These are phyloP conservation scores for Naganishia onofrii DNA, from an alignment of 768 basidiomycete species.

Conservation along the genomic window DNA sequence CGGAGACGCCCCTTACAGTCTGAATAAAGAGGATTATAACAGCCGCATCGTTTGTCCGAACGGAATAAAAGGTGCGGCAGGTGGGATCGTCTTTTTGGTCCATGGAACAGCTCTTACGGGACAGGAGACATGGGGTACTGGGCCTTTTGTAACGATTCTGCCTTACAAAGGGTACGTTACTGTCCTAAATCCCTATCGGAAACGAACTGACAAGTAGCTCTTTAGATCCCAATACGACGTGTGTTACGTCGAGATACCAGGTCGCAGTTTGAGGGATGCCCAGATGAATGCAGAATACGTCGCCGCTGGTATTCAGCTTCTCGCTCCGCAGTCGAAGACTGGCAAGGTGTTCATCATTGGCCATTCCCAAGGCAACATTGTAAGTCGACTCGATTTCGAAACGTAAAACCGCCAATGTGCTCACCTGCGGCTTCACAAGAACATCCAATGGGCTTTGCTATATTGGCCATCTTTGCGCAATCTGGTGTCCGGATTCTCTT, in stretches of 20 bases:
- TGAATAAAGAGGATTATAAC: constrained; percentile 31
- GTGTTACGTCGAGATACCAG: constrained; percentile 40
- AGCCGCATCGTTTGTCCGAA: constrained; percentile 40
- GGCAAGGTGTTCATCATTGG: constrained; percentile 42
- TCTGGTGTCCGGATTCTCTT: constrained; percentile 37
- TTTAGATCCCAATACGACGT: constrained; percentile 40
- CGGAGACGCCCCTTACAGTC: constrained; percentile 33
- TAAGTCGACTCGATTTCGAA: background rate
- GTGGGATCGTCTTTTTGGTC: constrained; percentile 46
- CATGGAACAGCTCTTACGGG: constrained; percentile 45
- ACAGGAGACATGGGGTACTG: constrained; percentile 40
- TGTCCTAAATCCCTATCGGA: too few relatives aligned
- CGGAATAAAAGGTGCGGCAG: constrained; percentile 33
- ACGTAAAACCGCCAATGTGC: too few relatives aligned
- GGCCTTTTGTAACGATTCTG: constrained; percentile 40
- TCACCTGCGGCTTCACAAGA: background rate
- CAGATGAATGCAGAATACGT: constrained; percentile 44
- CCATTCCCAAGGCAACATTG: constrained; percentile 41
- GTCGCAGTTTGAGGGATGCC: constrained; percentile 36
- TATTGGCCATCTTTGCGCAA: constrained; percentile 42
- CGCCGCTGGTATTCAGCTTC: constrained; percentile 38
- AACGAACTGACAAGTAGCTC: constrained; percentile 12
- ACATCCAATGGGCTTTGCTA: constrained; percentile 37
- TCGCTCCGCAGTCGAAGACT: constrained; percentile 36
- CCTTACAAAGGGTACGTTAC: constrained; percentile 40